A percentile compares a stretch with the other conserved stretches of the same genome.
These are phyloP conservation scores for Cladosporium colombiae DNA, from an alignment of 2,329 filamentous ascomycete genomes.

Conservation along the genomic window DNA sequence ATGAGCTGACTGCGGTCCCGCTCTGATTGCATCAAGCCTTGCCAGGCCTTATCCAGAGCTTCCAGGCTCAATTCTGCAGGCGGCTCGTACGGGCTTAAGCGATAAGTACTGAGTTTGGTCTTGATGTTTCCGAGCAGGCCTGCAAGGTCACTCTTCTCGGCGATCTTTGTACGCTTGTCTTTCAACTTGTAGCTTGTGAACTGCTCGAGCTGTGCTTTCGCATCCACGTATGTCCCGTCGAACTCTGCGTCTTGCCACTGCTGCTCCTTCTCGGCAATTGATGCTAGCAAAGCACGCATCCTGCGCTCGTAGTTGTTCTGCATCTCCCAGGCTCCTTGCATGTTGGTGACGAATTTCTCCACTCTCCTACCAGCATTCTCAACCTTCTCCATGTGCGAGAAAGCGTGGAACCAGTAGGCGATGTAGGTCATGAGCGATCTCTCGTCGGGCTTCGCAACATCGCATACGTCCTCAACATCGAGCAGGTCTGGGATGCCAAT, in stretches of 20 bases:
- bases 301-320: constrained; percentile 92
- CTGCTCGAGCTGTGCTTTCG: constrained; percentile 78
- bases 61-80: constrained; percentile 81
- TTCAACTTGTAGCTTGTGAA: constrained; percentile 90
- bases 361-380: constrained; percentile 95
- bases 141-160: constrained; percentile 93
- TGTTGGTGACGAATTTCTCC: constrained; percentile 97
- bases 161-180: constrained; percentile 92
- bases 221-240: constrained; percentile 88
- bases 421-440: constrained; percentile 99
- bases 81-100: constrained; percentile 85
- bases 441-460: constrained; percentile 94
- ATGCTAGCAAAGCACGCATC: constrained; percentile 77
- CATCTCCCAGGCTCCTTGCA: constrained; percentile 99
- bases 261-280: constrained; percentile 71
- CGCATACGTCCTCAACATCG: constrained; percentile 97
- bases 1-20: constrained; percentile 88
- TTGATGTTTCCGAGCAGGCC: constrained; percentile 97
- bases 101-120: constrained; percentile 95
- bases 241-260: constrained; percentile 80
- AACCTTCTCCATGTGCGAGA: constrained; percentile 97
- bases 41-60: constrained; percentile 81
- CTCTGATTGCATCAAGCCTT: constrained; percentile 75
- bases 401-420: constrained; percentile 99
- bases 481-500: constrained; percentile 95